Base-by-base conservation (phyloP, 257 asterid genomes). In the Hygrophila difformis region DNA sequence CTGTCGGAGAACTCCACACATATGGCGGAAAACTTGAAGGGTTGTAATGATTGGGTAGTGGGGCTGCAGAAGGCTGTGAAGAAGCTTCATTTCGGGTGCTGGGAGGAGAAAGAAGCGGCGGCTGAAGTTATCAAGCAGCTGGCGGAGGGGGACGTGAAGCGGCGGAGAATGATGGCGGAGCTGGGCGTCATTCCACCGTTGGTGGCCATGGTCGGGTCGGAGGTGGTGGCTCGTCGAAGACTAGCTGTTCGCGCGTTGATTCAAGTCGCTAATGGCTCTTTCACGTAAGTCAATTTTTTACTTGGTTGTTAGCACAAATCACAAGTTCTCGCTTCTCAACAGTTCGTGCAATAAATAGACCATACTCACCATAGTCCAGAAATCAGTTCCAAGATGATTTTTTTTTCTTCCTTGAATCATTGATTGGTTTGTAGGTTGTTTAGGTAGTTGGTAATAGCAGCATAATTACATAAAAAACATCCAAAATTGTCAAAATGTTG, bases 131-230 rank as follows among this genome's bases (percentile, higher is more conserved):
- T 88, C 28, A 61, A 53, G 68, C 69, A 46, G 67, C 59, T 88
- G 50, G 95, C 89, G 7, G 77, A 29, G 39, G 72, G 70, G 13
- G 79, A 68, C 34, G 41, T 57, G 49, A 65, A 46, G 72, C 68
- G 64, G 63, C 75, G 83, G 83, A 82, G 60, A 57, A 64, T 57
- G 47, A 77, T 88, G 87, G 95, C 78, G 72, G 91, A 84, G 70
- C 94, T 88, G 13, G 97, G 95, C 4, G 93, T 88, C 24, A 79
- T 88, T 51, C 95, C 82, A 58, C 95, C 97, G 58, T 55, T 88
- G 60, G 94, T 88, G 14, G 78, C 55, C 5, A 88, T 88, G 95
- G 67, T 71, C 35, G 91, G 71, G 14, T 74, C 93, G 19, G 68
- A 72, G 47, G 72, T 51, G 61, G 73, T 24, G 84, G 67, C 65